A percentile compares a stretch with the other conserved stretches of the same genome.
Conservation (phyloP, 164 flowering plant species). For the Santalum album region DNA sequence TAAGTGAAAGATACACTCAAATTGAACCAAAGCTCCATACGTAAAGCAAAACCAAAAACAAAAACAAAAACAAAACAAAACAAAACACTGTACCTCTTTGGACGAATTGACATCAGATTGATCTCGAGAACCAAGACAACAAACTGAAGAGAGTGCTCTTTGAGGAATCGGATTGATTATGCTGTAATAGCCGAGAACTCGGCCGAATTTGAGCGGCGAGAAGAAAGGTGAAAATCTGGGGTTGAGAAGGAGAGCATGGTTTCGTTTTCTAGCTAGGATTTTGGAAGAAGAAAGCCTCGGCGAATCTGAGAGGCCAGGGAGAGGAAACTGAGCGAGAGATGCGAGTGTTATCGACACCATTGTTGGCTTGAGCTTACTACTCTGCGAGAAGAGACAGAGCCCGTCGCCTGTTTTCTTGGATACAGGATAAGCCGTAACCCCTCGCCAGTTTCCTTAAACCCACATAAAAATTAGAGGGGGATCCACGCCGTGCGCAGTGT, state of each 20-base stretch:
- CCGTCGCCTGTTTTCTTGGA: too few species aligned
- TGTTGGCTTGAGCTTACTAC: too few species aligned
- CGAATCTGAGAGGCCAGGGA: slow-evolving; percentile 11
- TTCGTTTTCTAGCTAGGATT: slow-evolving; percentile 7
- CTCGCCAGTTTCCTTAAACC: too few species aligned
- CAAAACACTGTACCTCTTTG: slow-evolving; percentile 19
- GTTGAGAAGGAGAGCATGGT: slow-evolving; percentile 7
- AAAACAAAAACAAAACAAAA: too few species aligned
- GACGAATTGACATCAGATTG: slow-evolving; percentile 13
- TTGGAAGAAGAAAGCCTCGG: slow-evolving; percentile 8
- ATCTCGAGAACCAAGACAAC: slow-evolving; percentile 22
- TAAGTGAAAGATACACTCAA: too few species aligned
- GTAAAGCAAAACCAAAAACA: too few species aligned
- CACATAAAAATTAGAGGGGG: too few species aligned
- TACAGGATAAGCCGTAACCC: too few species aligned
- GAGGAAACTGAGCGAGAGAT: slow-evolving; percentile 17
- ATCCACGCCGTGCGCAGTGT: too few species aligned
- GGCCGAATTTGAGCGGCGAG: neutral
- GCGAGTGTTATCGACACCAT: slow-evolving; percentile 14
- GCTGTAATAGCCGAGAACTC: slow-evolving; percentile 5
- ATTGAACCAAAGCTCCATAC: too few species aligned
- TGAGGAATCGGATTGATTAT: slow-evolving; percentile 1
- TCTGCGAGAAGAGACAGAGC: too few species aligned
- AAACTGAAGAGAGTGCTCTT: slow-evolving; percentile 13
- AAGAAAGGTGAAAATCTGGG: neutral